These are phyloP conservation scores for Aureobasidium zeae DNA, from an alignment of 2,329 filamentous ascomycete species.

Conservation along the genomic window DNA sequence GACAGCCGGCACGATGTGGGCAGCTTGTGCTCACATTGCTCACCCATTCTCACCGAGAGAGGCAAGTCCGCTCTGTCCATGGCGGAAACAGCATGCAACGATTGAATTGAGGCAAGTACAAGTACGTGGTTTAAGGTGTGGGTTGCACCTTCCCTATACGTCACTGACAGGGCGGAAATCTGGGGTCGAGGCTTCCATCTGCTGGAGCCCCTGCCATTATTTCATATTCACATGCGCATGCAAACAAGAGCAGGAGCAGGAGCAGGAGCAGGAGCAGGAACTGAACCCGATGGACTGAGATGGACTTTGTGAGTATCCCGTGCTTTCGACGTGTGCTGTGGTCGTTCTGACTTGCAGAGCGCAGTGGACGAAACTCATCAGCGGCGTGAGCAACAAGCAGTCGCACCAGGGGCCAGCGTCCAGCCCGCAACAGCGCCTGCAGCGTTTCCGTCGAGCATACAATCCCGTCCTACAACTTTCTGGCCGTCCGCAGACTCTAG, in stretches of 20 bases:
- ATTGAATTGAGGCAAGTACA: too few relatives aligned
- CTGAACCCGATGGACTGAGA: too few relatives aligned
- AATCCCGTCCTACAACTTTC: slow-evolving; percentile 53
- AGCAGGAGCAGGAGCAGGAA: not conserved
- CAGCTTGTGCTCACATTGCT: slow-evolving; percentile 26
- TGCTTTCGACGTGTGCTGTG: not conserved
- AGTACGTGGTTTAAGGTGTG: not conserved
- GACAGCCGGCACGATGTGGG: slow-evolving; percentile 26
- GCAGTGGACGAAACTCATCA: slow-evolving; percentile 54
- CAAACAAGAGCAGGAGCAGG: not conserved
- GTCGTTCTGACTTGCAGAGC: slow-evolving; percentile 4
- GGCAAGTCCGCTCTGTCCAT: slow-evolving; percentile 24
- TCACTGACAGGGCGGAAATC: not conserved
- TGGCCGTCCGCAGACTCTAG: slow-evolving; percentile 45
- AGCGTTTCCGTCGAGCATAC: slow-evolving; percentile 53
- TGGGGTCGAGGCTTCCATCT: not conserved
- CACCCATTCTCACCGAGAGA: slow-evolving; percentile 22
- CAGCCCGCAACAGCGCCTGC: slow-evolving; percentile 51
- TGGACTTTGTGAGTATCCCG: slow-evolving; percentile 18
- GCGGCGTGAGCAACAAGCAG: slow-evolving; percentile 44
- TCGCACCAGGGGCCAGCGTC: slow-evolving; percentile 38
- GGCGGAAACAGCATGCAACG: not conserved
- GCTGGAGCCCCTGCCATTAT: not conserved
- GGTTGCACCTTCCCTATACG: slow-evolving; percentile 1
- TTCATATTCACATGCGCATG: slow-evolving; percentile 6